Conservation (phyloP, 768 basidiomycete species). For the Termitomyces sp. region DNA sequence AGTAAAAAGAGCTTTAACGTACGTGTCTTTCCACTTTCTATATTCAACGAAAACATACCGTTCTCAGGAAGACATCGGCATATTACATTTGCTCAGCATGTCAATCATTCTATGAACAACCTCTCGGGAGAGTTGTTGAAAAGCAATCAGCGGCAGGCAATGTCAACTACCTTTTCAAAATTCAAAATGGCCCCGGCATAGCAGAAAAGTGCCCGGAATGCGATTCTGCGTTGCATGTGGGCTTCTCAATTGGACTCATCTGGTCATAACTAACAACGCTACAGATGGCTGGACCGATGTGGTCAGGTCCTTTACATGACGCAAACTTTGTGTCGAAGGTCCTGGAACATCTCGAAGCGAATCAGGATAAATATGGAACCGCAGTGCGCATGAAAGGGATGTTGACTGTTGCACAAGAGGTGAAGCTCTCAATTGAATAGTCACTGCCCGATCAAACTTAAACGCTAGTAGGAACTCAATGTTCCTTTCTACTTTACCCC, state of each 20-base stretch:
- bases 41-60: conserved; percentile 1
- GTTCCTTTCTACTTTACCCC: conserved; percentile 88
- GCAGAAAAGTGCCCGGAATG: conserved; percentile 77
- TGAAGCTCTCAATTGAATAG: conserved; percentile 20
- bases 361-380: conserved; percentile 69
- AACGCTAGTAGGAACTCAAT: conserved; percentile 55
- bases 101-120: conserved; percentile 77
- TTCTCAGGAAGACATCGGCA: conserved; percentile 70
- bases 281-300: conserved; percentile 94
- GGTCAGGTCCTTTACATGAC: conserved; percentile 87
- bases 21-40: conserved; percentile 19
- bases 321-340: conserved; percentile 67
- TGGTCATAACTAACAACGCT: background rate
- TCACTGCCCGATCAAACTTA: background rate
- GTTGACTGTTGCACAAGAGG: conserved; percentile 87
- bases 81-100: conserved; percentile 85
- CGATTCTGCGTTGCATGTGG: conserved; percentile 66
- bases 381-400: conserved; percentile 88
- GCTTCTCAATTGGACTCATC: conserved; percentile 15
- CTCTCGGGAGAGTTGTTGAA: conserved; percentile 70
- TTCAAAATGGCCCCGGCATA: conserved; percentile 61
- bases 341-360: conserved; percentile 61
- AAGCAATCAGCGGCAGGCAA: conserved; percentile 48
- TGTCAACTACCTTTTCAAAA: conserved; percentile 65
- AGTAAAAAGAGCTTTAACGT: conserved; percentile 82